phyloP scores from a whole-genome alignment of 2,329 filamentous ascomycete species.

The Cylindrodendrum hubeiense region DNA sequence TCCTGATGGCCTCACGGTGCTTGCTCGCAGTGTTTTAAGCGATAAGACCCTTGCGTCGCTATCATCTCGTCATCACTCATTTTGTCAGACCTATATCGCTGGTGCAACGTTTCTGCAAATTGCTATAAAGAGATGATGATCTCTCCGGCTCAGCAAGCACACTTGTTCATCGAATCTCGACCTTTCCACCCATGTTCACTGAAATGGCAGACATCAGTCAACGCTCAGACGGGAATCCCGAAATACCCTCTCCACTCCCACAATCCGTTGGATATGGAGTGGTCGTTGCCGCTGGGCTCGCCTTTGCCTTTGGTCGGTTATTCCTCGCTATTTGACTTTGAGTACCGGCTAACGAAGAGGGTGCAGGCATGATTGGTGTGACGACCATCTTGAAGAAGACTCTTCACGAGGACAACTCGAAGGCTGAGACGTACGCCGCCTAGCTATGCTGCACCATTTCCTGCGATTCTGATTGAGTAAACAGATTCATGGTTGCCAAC shows the following conservation, averaged over 20 bases:
- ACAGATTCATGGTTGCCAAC: slow-evolving; percentile 28
- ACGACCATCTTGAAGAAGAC: slow-evolving; percentile 25
- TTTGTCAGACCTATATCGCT: not conserved
- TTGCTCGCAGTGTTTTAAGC: not conserved
- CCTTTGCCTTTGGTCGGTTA: slow-evolving; percentile 70
- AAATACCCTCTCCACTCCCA: slow-evolving; percentile 20
- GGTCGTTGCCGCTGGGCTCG: slow-evolving; percentile 77
- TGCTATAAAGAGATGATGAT: not conserved
- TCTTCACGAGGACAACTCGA: slow-evolving; percentile 27
- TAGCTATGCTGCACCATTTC: not conserved
- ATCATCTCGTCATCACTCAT: slow-evolving; percentile 11
- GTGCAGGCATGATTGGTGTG: slow-evolving; percentile 25
- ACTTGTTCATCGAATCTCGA: no score
- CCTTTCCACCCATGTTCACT: not conserved
- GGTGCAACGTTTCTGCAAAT: not conserved
- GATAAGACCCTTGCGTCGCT: not conserved
- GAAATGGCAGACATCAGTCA: not conserved
- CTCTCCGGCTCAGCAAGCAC: no score
- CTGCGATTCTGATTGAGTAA: not conserved
- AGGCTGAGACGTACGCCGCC: slow-evolving; percentile 19
- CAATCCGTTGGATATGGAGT: slow-evolving; percentile 76
- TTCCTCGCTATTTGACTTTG: slow-evolving; percentile 38
- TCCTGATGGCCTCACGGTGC: slow-evolving; percentile 22
- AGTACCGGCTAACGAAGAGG: not conserved
- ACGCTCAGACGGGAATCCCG: slow-evolving; percentile 9